Percentiles rank a stretch among this genome's conserved stretches.
phyloP scores from a whole-genome alignment of 1,284 basidiomycete genomes.

The Chondrostereum purpureum region DNA sequence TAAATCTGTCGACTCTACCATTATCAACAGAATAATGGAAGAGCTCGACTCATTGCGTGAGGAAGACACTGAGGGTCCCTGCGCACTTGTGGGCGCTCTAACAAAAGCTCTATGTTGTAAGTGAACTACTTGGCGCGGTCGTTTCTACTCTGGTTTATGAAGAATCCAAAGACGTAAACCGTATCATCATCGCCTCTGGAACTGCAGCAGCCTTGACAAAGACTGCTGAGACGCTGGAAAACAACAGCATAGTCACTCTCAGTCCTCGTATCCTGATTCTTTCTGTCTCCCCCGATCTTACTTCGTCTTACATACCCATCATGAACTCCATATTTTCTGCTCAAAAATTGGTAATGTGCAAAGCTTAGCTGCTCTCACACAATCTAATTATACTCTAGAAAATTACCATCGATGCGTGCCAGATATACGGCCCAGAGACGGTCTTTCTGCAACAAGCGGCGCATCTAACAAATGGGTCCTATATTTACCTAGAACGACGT shows the following conservation, averaged over 20 bases:
- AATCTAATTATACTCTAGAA: conserved; percentile 59
- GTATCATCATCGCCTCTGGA: conserved; percentile 43
- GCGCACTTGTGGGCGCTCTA: conserved; percentile 79
- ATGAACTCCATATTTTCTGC: conserved; percentile 99
- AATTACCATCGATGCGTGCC: conserved; percentile 94
- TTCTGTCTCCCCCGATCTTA: conserved; percentile 86
- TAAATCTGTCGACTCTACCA: conserved; percentile 60
- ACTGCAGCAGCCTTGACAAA: conserved; percentile 23
- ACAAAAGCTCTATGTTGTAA: conserved; percentile 87
- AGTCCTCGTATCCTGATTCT: conserved; percentile 83
- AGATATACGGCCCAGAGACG: conserved; percentile 84
- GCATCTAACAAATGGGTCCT: conserved; percentile 91
- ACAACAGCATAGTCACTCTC: conserved; percentile 46
- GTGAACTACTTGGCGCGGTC: conserved; percentile 21
- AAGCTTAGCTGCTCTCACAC: conserved; percentile 1
- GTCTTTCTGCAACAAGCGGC: conserved; percentile 98
- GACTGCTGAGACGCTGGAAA: conserved; percentile 25
- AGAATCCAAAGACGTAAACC: conserved; percentile 69
- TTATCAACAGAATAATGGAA: conserved; percentile 56
- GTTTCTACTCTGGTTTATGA: conserved; percentile 8
- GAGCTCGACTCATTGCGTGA: conserved; percentile 51
- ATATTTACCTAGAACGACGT: conserved; percentile 77
- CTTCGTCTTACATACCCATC: conserved; percentile 88
- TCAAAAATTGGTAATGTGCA: conserved; percentile 75
- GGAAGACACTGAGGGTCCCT: conserved; percentile 56